Base-by-base conservation (phyloP, 306 rosid species). In the Lablab purpureus region DNA sequence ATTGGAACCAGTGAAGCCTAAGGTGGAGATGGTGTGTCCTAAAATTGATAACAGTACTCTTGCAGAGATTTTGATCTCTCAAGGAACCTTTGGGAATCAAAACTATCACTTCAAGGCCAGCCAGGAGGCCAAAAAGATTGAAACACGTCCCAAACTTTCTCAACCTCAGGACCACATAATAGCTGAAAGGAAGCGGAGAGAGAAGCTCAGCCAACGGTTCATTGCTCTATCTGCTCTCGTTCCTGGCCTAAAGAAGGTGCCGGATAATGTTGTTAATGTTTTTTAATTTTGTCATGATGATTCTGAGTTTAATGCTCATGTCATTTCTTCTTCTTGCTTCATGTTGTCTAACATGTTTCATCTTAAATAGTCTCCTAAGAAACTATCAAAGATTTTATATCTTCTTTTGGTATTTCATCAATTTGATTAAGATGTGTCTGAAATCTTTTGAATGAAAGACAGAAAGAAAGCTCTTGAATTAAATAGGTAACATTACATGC, bases 171-270 rank as follows among this genome's bases (percentile, higher is more conserved):
- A 92, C 71, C 99, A 95, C 76, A 85, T 92, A 67, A 77, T 92
- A 0, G 98, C 99, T 6, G 99, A 95, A 74, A 80, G 99, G 86
- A 92, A 88, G 77, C 83, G 99, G 10, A 74, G 99, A 25, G 97
- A 94, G 89, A 95, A 95, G 82, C 99, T 95, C 73, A 91, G 91
- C 83, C 97, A 95, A 65, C 74, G 92, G 77, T 95, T 95, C 83
- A 88, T 92, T 19, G 94, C 98, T 81, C 83, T 94, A 25, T 91
- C 99, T 74, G 99, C 99, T 40, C 84, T 92, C 55, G 86, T 92
- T 89, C 98, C 99, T n/a, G 94, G 89, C 79, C 91, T 95, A 3
- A 92, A 91, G 87, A 95, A 95, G 98, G 99, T 95, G 80, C 11
- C 25, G 18, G 41, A 40, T n/a, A 10, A 30, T 32, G 10, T 43